Percentiles rank a stretch among this genome's conserved stretches.
Evolutionary conservation across 208 protist species (phyloP).

Genomic region (Leishmania martiniquensis): DNA sequence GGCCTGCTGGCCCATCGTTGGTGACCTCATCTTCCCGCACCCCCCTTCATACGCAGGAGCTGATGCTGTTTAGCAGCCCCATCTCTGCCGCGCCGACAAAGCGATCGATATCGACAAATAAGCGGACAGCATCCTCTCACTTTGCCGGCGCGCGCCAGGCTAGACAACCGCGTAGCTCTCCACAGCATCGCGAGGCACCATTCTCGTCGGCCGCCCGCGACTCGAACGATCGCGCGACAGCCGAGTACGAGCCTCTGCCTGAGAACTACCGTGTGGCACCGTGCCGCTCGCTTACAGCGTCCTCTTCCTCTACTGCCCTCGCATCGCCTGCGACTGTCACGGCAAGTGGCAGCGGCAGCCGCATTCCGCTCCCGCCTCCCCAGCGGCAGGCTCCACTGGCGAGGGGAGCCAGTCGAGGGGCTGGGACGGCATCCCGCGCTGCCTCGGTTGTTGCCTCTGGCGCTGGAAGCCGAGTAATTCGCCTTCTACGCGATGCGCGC

Average conservation of each 20-base stretch:
- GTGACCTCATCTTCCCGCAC: conserved; percentile 12
- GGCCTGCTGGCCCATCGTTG: conserved; percentile 4
- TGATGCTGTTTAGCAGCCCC: conserved; percentile 28
- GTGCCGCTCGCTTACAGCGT: background rate
- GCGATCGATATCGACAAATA: conserved; percentile 1
- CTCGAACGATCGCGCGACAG: background rate
- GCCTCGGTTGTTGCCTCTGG: conserved; percentile 14
- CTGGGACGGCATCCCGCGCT: background rate
- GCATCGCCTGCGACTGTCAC: background rate
- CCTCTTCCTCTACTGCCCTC: background rate
- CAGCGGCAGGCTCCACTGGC: background rate
- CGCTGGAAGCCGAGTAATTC: conserved; percentile 46
- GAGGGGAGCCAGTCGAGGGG: background rate
- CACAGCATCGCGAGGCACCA: conserved; percentile 8
- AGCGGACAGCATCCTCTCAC: conserved; percentile 18
- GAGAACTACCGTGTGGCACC: conserved; percentile 16
- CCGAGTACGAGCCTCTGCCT: conserved; percentile 26
- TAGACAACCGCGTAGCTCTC: background rate
- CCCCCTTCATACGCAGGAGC: conserved; percentile 24
- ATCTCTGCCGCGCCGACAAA: background rate
- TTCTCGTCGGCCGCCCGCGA: background rate
- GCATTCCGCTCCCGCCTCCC: conserved; percentile 18
- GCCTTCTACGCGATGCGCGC: conserved; percentile 65
- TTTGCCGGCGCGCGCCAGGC: background rate
- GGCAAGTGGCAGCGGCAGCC: background rate